Base-by-base conservation (phyloP, 2,329 filamentous ascomycete species). In the Leptoxyphium fumago region DNA sequence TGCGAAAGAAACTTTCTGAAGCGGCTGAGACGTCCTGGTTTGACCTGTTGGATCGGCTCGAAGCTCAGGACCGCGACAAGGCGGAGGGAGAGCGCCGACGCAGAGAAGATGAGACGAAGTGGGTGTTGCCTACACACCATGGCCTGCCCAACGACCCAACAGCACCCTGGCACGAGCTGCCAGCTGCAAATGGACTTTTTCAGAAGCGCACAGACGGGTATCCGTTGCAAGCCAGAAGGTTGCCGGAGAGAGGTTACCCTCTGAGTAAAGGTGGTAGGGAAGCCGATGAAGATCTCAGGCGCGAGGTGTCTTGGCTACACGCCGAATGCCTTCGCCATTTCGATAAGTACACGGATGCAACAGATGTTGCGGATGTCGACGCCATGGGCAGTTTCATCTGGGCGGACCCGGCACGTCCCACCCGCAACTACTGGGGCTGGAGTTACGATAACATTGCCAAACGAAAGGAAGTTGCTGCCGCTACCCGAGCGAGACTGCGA, bases 381-480 rank as follows among this genome's bases (percentile, higher is more conserved):
- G 45, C 52, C 8, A 21, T 59, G 45, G 58, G 58, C n/a, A 59
- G 58, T 45, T 51, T 55, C 38, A 46, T 58, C 42, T 58, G 53
- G 52, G 55, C 54, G 42, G 53, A 59, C 34, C 51, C 52, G 1
- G 52, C 51, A 38, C 52, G 55, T 5, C 49, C 54, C 10, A 57
- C 56, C 18, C 48, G 55, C 21, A 60, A 60, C 38, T 58, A 57
- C 45, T 59, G 51, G 51, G 57, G 56, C 14, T 58, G 55, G 40
- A 47, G 47, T 2, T 43, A 51, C 10, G 53, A 57, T 13, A 51
- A 49, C 14, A 46, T 56, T 18, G 42, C 49, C 28, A 53, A 48
- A 43, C 44, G 48, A 32, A 55, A 51, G 42, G 52, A 49, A 40
- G 43, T 55, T 18, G 45, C 41, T 15, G 32, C 32, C 3, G 15